A percentile compares a stretch with the other conserved stretches of the same genome.
Evolutionary conservation across 2,329 filamentous ascomycete genomes (phyloP).

Genomic region (Sarocladium strictum): DNA sequence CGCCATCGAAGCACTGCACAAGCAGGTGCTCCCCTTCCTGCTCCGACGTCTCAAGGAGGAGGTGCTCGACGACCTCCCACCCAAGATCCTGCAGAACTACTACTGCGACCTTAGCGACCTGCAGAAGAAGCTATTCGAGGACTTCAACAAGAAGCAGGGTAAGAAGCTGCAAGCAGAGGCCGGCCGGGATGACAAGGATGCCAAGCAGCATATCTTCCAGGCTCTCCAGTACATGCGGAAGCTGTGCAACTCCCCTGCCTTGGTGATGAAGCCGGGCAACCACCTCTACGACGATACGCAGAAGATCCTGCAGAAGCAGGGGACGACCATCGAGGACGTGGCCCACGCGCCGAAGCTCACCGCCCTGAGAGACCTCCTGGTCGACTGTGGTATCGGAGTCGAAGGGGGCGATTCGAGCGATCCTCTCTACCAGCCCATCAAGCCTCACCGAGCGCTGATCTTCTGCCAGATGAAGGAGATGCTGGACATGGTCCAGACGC

Average conservation of each 20-base stretch:
- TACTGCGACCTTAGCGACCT: constrained; percentile 96
- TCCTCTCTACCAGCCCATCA: constrained; percentile 72
- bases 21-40: constrained; percentile 94
- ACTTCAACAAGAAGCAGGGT: constrained; percentile 90
- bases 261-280: constrained; percentile 93
- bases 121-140: constrained; percentile 91
- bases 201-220: constrained; percentile 98
- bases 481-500: constrained; percentile 97
- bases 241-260: constrained; percentile 92
- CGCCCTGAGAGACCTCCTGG: constrained; percentile 82
- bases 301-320: constrained; percentile 68
- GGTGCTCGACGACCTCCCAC: constrained; percentile 89
- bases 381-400: constrained; percentile 95
- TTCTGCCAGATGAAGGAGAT: constrained; percentile 99
- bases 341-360: constrained; percentile 87
- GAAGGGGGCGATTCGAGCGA: constrained; percentile 57
- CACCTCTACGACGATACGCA: constrained; percentile 87
- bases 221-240: constrained; percentile 99
- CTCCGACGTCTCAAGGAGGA: constrained; percentile 95
- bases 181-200: constrained; percentile 78
- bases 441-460: constrained; percentile 88
- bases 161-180: constrained; percentile 83
- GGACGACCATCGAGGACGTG: constrained; percentile 77
- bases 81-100: constrained; percentile 98
- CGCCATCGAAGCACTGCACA: constrained; percentile 96